Conservation (phyloP, 1,284 basidiomycete genomes). For the Lentinula novae-zelandiae region DNA sequence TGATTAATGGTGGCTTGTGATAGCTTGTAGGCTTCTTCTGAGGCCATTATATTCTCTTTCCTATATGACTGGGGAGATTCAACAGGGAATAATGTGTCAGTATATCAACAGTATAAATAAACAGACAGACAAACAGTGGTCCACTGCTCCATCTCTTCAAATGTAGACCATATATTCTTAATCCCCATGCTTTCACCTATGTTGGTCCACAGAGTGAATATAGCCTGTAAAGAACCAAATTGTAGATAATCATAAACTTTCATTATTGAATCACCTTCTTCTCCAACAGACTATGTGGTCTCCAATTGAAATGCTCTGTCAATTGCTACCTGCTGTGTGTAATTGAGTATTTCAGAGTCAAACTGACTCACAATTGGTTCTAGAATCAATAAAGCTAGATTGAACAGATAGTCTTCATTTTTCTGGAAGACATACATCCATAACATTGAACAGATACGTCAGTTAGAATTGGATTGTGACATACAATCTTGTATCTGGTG, state of each 20-base stretch:
- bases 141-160: slow-evolving; percentile 11
- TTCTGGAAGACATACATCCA: not conserved
- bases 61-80: slow-evolving; percentile 1
- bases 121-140: not conserved
- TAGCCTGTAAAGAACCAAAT: not conserved
- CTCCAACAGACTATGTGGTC: not conserved
- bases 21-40: not conserved
- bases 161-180: slow-evolving; percentile 9
- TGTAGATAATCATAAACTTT: too few relatives aligned
- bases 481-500: slow-evolving; percentile 9
- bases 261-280: too few relatives aligned
- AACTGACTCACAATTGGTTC: slow-evolving; percentile 5
- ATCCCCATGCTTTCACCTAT: slow-evolving; percentile 8
- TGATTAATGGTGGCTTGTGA: not conserved
- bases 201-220: slow-evolving; percentile 10
- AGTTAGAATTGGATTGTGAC: not conserved
- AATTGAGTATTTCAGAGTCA: not conserved
- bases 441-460: not conserved
- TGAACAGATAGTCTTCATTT: slow-evolving; percentile 9
- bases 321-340: not conserved
- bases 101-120: not conserved
- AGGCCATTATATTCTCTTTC: slow-evolving; percentile 6
- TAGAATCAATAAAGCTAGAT: slow-evolving; percentile 9
- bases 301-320: slow-evolving; percentile 7
- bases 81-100: not conserved